phyloP scores from a whole-genome alignment of 1,284 basidiomycete genomes.

The Grifola frondosa region DNA sequence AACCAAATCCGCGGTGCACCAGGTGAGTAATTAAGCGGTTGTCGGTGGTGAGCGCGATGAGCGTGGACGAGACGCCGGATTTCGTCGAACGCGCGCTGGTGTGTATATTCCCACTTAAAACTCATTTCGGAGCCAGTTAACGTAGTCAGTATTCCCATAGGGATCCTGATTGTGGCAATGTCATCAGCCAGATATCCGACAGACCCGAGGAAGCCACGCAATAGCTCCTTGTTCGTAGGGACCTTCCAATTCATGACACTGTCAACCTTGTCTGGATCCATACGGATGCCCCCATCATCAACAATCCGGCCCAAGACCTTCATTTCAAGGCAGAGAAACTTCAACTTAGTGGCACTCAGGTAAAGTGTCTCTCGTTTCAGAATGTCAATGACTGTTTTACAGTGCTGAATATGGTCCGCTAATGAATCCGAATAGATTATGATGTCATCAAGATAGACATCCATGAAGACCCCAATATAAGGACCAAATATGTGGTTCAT shows the following conservation, averaged over 20 bases:
- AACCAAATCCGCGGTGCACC: constrained; percentile 16
- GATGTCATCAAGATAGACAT: constrained; percentile 24
- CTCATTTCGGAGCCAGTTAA: constrained; percentile 3
- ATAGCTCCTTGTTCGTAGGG: constrained; percentile 18
- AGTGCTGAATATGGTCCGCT: constrained; percentile 27
- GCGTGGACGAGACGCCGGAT: constrained; percentile 19
- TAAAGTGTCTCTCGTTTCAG: constrained; percentile 21
- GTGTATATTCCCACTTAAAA: constrained; percentile 22
- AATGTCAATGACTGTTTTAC: constrained; percentile 19
- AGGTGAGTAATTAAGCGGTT: constrained; percentile 19
- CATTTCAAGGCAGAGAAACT: constrained; percentile 22
- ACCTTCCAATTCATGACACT: constrained; percentile 31
- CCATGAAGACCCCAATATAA: constrained; percentile 22
- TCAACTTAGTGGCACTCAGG: constrained; percentile 24
- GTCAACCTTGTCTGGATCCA: constrained; percentile 32
- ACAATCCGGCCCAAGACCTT: constrained; percentile 32
- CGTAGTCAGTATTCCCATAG: constrained; percentile 18
- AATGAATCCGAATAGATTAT: constrained; percentile 28
- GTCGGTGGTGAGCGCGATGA: constrained; percentile 15
- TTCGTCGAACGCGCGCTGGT: constrained; percentile 28
- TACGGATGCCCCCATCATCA: constrained; percentile 26
- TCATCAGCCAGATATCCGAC: constrained; percentile 26
- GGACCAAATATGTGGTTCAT: constrained; percentile 33
- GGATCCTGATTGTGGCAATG: constrained; percentile 15
- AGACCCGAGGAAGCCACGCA: constrained; percentile 23